These are phyloP conservation scores for Xylona heveae DNA, from an alignment of 495 filamentous ascomycete genomes.

Conservation along the genomic window DNA sequence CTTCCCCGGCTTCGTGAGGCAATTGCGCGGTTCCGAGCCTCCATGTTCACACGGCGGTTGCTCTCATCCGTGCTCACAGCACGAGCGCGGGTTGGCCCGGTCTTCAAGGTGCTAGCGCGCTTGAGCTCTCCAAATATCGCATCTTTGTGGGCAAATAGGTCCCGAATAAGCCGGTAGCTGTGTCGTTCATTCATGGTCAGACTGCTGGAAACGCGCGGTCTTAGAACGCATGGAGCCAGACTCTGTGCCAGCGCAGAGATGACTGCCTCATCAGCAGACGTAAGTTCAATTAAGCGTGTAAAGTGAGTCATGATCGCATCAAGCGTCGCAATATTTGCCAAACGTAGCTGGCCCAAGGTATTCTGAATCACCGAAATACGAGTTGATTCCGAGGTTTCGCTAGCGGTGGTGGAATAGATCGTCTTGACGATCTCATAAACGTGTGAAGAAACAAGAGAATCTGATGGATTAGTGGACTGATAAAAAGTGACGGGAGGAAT, in stretches of 20 bases:
- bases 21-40: conserved; percentile 72
- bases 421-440: conserved; percentile 98
- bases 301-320: conserved; percentile 98
- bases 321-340: conserved; percentile 95
- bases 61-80: conserved; percentile 93
- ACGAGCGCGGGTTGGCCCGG: conserved; percentile 38
- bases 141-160: conserved; percentile 86
- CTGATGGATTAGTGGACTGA: conserved; percentile 19
- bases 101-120: conserved; percentile 52
- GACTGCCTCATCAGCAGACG: conserved; percentile 82
- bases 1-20: conserved; percentile 48
- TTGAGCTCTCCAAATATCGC: conserved; percentile 92
- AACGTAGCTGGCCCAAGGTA: conserved; percentile 79
- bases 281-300: conserved; percentile 88
- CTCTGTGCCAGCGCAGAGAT: conserved; percentile 50
- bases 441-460: conserved; percentile 92
- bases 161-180: conserved; percentile 75
- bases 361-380: conserved; percentile 88
- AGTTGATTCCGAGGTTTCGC: conserved; percentile 39
- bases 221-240: conserved; percentile 75
- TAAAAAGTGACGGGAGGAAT: neutral
- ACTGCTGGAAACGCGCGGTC: conserved; percentile 64
- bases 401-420: conserved; percentile 72
- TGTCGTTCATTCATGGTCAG: conserved; percentile 92
- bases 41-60: conserved; percentile 81